phyloP scores from a whole-genome alignment of 495 filamentous ascomycete genomes.

The Penicillium ochrochloron region DNA sequence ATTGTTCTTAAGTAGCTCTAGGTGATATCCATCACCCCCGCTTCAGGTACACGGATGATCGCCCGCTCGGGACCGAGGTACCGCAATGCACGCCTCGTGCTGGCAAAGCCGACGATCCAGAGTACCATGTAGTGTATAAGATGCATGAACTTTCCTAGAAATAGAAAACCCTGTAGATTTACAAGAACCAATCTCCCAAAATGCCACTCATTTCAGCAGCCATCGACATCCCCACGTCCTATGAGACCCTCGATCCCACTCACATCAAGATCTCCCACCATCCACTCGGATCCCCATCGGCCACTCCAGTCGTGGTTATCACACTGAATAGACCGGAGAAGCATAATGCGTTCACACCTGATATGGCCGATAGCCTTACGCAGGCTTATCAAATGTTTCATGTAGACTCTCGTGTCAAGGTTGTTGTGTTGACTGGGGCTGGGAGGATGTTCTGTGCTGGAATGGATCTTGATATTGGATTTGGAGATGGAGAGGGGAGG shows the following conservation, averaged over 20 bases:
- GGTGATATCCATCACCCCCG: background rate
- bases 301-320: conserved; percentile 57
- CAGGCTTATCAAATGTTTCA: conserved; percentile 55
- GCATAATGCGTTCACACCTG: conserved; percentile 61
- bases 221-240: conserved; percentile 32
- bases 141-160: background rate
- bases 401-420: conserved; percentile 55
- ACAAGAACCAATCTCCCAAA: background rate
- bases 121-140: background rate
- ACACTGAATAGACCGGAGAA: conserved; percentile 58
- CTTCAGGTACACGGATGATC: conserved; percentile 1
- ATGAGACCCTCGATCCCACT: conserved; percentile 43
- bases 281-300: conserved; percentile 43
- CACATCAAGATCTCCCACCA: conserved; percentile 57
- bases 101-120: background rate
- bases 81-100: background rate
- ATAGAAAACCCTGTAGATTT: background rate
- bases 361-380: conserved; percentile 57
- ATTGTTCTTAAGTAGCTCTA: background rate
- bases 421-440: conserved; percentile 57
- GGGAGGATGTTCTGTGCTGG: conserved; percentile 64
- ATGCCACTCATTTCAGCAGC: background rate
- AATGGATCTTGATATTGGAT: conserved; percentile 57
- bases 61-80: conserved; percentile 2
- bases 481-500: conserved; percentile 37